Evolutionary conservation across 1,284 basidiomycete genomes (phyloP), one percentile per base, ranked within the genome.

Genomic region (Schizophyllum commune): DNA sequence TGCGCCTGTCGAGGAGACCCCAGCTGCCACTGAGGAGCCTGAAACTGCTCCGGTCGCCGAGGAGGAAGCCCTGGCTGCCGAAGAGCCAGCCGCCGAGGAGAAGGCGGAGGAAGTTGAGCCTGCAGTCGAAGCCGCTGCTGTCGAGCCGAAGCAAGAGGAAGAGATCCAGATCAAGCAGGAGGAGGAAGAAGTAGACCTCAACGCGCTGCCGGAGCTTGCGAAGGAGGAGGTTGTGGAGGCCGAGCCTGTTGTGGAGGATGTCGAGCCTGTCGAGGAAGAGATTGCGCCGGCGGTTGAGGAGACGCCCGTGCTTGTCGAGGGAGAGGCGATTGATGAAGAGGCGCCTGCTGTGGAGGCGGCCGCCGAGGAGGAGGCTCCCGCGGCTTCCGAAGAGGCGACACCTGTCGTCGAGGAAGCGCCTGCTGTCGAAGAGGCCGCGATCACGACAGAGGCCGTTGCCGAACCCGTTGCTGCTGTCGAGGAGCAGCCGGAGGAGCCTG

Each of bases 401-500:
- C 20, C 27, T 32, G 53, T 55, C 15, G 27, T 55, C 27, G 53
- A 55, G 19, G 53, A 55, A 55, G 11, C 11, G 20, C 20, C 53
- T 20, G 53, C 9, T 32, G 53, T 19, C 33, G 20, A 19, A 56
- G 20, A 15, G 20, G 47, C 58, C 52, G n/a, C 17, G 13, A 17
- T 47, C 17, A 11, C 39, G 13, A 17, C 39, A 47, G 39, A 47
- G 27, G 27, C 27, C 52, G 20, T 60, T 11, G 11, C 20, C 52
- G 52, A 21, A 8, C 6, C n/a, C 20, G 58, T 20, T 7, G n/a
- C 22, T 27, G 53, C 19, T 55, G 20, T 19, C 27, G 60, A 32
- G 19, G 61, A 5, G 27, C 58, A 65, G 32, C 58, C 13, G 13
- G 55, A 15, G 17, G 39, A 52, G 13, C 47, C 57, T 4, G 61